Evolutionary conservation across 2,329 filamentous ascomycete genomes (phyloP).

Genomic region (Sarocladiaceae sp.): DNA sequence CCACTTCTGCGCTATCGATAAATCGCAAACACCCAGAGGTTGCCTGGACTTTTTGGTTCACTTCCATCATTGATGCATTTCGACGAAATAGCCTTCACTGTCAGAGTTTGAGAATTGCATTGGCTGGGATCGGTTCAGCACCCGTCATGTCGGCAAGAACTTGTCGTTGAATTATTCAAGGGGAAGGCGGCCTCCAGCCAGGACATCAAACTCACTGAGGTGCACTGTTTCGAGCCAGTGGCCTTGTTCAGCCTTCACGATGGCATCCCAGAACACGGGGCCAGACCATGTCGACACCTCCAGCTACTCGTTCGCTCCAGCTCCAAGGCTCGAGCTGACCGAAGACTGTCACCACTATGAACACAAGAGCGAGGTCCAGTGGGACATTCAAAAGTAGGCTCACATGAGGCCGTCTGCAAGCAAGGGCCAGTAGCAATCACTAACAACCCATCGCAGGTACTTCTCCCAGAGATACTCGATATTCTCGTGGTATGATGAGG

Average conservation of each 20-base stretch:
- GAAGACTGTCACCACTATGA: conserved; percentile 71
- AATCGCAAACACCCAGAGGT: neutral
- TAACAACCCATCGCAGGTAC: conserved; percentile 53
- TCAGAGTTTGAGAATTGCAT: too few species aligned
- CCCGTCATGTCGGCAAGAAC: neutral
- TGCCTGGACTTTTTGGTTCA: neutral
- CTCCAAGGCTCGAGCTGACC: conserved; percentile 45
- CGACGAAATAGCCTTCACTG: neutral
- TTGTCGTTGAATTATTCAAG: neutral
- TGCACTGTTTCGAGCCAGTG: too few species aligned
- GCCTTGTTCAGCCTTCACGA: too few species aligned
- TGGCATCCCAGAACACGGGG: neutral
- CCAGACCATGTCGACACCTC: neutral
- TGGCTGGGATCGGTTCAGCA: too few species aligned
- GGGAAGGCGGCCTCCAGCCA: too few species aligned
- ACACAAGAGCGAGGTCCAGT: conserved; percentile 63
- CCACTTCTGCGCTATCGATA: conserved; percentile 6
- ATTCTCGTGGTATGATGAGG: conserved; percentile 81
- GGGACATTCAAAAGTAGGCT: conserved; percentile 74
- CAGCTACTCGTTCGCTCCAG: conserved; percentile 23
- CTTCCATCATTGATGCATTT: neutral
- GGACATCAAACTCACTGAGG: too few species aligned
- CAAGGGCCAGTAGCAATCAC: neutral
- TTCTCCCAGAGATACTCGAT: conserved; percentile 84
- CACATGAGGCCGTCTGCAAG: too few species aligned